A percentile compares a stretch with the other conserved stretches of the same genome.
Evolutionary conservation across 352 stramenopile species (phyloP).

Genomic region (Sclerospora graminicola): DNA sequence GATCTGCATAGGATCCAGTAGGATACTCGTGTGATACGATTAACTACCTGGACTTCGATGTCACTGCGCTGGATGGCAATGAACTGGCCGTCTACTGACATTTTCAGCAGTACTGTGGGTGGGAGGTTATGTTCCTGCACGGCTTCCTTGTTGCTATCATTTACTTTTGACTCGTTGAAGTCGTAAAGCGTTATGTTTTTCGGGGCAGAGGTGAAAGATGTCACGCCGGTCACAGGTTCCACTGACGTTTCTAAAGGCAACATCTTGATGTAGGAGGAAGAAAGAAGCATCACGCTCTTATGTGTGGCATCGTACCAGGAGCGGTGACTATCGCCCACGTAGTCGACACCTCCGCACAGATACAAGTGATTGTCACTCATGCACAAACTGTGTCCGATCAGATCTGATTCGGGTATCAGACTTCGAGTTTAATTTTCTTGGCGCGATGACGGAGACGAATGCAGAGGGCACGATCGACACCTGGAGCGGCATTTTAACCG

Average conservation of each 20-base stretch:
- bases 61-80: constrained; percentile 74
- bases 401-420: background rate
- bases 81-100: constrained; percentile 61
- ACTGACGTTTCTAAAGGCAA: constrained; percentile 30
- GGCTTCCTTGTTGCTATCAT: background rate
- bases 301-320: constrained; percentile 54
- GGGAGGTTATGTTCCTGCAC: constrained; percentile 2
- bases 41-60: constrained; percentile 69
- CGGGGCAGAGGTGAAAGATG: background rate
- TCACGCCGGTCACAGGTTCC: constrained; percentile 9
- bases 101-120: constrained; percentile 24
- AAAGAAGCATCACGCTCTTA: constrained; percentile 40
- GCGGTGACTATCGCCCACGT: constrained; percentile 19
- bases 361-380: constrained; percentile 56
- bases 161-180: constrained; percentile 17
- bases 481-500: constrained; percentile 30
- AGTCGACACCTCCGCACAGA: constrained; percentile 37
- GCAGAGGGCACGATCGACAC: background rate
- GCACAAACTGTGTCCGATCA: background rate
- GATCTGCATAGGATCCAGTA: constrained; percentile 70
- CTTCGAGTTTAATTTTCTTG: constrained; percentile 2
- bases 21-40: constrained; percentile 26
- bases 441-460: constrained; percentile 3
- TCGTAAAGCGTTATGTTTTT: constrained; percentile 32
- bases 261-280: constrained; percentile 19